Evolutionary conservation across 2,329 filamentous ascomycete species (phyloP).

Genomic region (Fusarium citri): DNA sequence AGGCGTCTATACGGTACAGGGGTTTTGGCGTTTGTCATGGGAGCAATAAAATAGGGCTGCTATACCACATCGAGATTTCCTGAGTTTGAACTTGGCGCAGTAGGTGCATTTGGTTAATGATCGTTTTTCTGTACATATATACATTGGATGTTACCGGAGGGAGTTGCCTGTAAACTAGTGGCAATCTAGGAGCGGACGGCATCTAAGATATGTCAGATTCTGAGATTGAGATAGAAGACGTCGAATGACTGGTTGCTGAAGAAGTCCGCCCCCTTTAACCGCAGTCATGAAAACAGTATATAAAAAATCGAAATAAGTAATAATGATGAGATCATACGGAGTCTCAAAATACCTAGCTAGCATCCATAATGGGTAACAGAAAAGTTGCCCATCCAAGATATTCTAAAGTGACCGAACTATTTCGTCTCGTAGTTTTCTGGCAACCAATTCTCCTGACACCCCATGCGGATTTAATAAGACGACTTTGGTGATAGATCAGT

Average conservation of each 20-base stretch:
- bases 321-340: neutral
- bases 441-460: no score
- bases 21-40: constrained; percentile 27
- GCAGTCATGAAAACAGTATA: neutral
- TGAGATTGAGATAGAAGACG: neutral
- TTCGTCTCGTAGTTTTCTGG: no score
- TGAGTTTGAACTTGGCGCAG: constrained; percentile 26
- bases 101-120: constrained; percentile 12
- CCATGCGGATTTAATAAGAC: neutral
- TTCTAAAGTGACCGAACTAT: no score
- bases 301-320: neutral
- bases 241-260: neutral
- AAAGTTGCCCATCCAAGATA: neutral
- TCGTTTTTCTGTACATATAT: neutral
- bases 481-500: neutral
- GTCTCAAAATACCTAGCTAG: neutral
- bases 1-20: constrained; percentile 16
- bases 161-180: neutral
- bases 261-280: no score
- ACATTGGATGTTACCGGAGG: neutral
- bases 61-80: constrained; percentile 24
- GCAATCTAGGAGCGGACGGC: neutral
- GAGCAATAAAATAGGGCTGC: constrained; percentile 23
- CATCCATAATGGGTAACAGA: neutral
- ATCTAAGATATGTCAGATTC: neutral